Percentiles rank a stretch among this genome's conserved stretches.
Evolutionary conservation across 2,329 filamentous ascomycete species (phyloP).

Genomic region (Chalara sp.): DNA sequence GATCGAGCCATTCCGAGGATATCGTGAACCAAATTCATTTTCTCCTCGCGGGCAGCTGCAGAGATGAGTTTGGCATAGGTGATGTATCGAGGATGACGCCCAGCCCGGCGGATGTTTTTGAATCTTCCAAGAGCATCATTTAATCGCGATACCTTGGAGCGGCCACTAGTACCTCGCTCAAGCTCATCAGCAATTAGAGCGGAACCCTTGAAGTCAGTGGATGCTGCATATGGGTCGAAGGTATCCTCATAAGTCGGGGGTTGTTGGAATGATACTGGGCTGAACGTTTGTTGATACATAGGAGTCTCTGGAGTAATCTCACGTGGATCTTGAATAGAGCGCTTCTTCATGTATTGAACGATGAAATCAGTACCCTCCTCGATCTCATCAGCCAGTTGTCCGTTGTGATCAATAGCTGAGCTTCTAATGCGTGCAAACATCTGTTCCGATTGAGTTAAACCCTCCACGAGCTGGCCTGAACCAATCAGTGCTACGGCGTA

Average conservation of each 20-base stretch:
- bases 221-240: constrained; percentile 85
- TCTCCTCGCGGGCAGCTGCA: constrained; percentile 78
- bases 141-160: constrained; percentile 57
- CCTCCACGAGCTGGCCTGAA: constrained; percentile 77
- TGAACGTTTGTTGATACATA: constrained; percentile 38
- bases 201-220: constrained; percentile 89
- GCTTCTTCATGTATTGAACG: constrained; percentile 49
- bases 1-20: constrained; percentile 83
- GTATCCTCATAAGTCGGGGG: constrained; percentile 67
- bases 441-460: constrained; percentile 67
- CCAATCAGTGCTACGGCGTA: constrained; percentile 83
- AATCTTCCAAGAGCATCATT: constrained; percentile 78
- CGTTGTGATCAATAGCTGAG: constrained; percentile 40
- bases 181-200: constrained; percentile 84
- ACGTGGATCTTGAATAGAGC: constrained; percentile 48
- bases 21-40: constrained; percentile 75
- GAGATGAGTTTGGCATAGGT: constrained; percentile 95
- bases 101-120: constrained; percentile 86
- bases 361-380: constrained; percentile 78
- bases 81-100: constrained; percentile 89
- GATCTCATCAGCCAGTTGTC: constrained; percentile 67
- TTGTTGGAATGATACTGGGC: constrained; percentile 45
- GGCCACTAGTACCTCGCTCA: constrained; percentile 68
- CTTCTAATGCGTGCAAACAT: constrained; percentile 83
- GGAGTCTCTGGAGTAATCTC: constrained; percentile 40